Evolutionary conservation across 768 basidiomycete species (phyloP), one percentile per base, ranked within the genome.

Genomic region (Tricholoma furcatifolium): DNA sequence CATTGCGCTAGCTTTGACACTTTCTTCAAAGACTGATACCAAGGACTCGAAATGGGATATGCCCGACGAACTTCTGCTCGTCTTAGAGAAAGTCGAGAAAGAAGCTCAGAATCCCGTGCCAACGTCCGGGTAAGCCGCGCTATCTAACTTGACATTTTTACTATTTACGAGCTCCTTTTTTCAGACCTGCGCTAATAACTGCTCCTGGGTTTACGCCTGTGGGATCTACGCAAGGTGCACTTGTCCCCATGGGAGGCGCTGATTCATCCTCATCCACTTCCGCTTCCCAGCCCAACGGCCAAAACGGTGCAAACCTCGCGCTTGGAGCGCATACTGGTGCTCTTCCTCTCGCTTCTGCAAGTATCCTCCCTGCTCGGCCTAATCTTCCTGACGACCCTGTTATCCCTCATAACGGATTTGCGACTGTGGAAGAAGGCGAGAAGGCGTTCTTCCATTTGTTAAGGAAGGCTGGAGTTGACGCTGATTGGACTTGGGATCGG

Each of bases 21-120:
- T 27, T 14, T 27, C 27, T 62, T 21, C n/a, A 2, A 63, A 97
- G 87, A 88, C 84, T 30, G 85, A 89, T 38, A 81, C 85, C 27
- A 96, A 93, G 61, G 91, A 96, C 70, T 96, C 94, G 2, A 93
- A 95, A 74, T 98, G 97, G 97, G 93, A 96, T 54, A 88, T 96
- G 84, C 97, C 97, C 9, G 87, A 93, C 49, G 95, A 98, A 62
- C 81, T 99, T 23, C 71, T 88, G 20, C 77, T 91, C n/a, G 70
- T 95, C 20, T 76, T 93, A 34, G 88, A 91, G 65, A 90, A 87
- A 60, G 87, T 95, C 0, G 90, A 93, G 68, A 88, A 89, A 66
- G 88, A 92, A 54, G 71, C 73, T 4, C 76, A 75, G 43, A 63
- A 65, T 11, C 73, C 65, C 20, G 61, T 68, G 42, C 73, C 73